phyloP scores from a whole-genome alignment of 495 filamentous ascomycete genomes.

The Aspergillus funiculosus region DNA sequence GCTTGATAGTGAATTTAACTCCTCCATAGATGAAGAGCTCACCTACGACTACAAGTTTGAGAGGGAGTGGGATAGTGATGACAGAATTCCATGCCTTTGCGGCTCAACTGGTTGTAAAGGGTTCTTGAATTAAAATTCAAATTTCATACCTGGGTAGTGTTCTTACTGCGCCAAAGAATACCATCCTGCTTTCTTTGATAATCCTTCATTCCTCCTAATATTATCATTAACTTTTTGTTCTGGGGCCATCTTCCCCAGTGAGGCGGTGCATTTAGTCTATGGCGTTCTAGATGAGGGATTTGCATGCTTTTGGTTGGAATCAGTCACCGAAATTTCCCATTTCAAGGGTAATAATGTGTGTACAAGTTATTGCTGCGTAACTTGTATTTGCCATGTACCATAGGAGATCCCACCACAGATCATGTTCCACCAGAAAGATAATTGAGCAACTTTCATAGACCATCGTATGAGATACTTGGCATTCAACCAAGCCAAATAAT shows the following conservation, averaged over 20 bases:
- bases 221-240: not conserved
- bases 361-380: constrained; percentile 12
- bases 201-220: not conserved
- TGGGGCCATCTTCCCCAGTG: not conserved
- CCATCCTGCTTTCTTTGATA: not conserved
- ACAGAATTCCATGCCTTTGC: constrained; percentile 95
- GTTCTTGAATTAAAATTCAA: constrained; percentile 81
- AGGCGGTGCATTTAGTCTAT: constrained; percentile 4
- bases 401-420: constrained; percentile 4
- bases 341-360: not conserved
- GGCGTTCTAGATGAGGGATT: constrained; percentile 1
- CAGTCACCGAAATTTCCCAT: not conserved
- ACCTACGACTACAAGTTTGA: constrained; percentile 99
- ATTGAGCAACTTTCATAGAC: constrained; percentile 7
- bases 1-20: constrained; percentile 36
- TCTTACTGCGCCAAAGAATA: too few relatives aligned
- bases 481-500: not conserved
- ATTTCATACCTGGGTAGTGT: too few relatives aligned
- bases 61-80: constrained; percentile 86
- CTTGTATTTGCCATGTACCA: constrained; percentile 16
- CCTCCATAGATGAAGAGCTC: constrained; percentile 79
- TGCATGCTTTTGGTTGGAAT: constrained; percentile 2
- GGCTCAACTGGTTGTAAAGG: constrained; percentile 95
- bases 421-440: constrained; percentile 3
- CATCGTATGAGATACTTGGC: not conserved